These are phyloP conservation scores for Herpotrichia juniperi DNA, from an alignment of 2,329 filamentous ascomycete genomes.

Conservation along the genomic window DNA sequence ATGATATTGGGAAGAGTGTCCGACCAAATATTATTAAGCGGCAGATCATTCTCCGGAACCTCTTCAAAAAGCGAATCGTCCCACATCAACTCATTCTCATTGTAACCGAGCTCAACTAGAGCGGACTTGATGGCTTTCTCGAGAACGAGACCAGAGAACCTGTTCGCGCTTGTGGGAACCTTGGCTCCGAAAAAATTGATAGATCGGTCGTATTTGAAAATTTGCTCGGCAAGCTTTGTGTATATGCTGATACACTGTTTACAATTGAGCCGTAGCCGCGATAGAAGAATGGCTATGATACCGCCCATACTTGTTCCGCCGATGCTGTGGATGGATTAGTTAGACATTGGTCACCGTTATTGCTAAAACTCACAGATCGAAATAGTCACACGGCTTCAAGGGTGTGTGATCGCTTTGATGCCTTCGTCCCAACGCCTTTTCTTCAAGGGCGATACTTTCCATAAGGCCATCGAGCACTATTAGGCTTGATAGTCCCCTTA, in stretches of 20 bases:
- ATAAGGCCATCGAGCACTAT: conserved; percentile 49
- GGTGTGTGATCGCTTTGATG: conserved; percentile 30
- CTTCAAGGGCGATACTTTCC: conserved; percentile 45
- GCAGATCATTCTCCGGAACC: conserved; percentile 31
- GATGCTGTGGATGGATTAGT: too few species aligned
- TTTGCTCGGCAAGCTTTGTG: conserved; percentile 41
- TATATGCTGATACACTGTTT: conserved; percentile 47
- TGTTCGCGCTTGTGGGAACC: conserved; percentile 40
- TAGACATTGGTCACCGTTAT: too few species aligned
- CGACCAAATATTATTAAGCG: conserved; percentile 43
- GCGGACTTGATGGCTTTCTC: conserved; percentile 45
- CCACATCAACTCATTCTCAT: conserved; percentile 47
- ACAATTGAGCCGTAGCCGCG: conserved; percentile 44
- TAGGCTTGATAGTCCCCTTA: conserved; percentile 44
- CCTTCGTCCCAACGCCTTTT: conserved; percentile 42
- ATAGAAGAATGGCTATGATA: conserved; percentile 48
- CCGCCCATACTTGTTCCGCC: conserved; percentile 49
- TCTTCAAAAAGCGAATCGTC: conserved; percentile 48
- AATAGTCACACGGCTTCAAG: conserved; percentile 48
- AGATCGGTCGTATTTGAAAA: conserved; percentile 48
- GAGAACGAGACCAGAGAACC: conserved; percentile 45
- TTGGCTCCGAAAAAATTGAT: conserved; percentile 43
- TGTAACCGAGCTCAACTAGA: conserved; percentile 37
- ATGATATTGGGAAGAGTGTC: conserved; percentile 25
- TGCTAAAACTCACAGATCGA: conserved; percentile 36